Evolutionary conservation across 164 flowering plant species (phyloP).

Genomic region (Magnolia officinalis): DNA sequence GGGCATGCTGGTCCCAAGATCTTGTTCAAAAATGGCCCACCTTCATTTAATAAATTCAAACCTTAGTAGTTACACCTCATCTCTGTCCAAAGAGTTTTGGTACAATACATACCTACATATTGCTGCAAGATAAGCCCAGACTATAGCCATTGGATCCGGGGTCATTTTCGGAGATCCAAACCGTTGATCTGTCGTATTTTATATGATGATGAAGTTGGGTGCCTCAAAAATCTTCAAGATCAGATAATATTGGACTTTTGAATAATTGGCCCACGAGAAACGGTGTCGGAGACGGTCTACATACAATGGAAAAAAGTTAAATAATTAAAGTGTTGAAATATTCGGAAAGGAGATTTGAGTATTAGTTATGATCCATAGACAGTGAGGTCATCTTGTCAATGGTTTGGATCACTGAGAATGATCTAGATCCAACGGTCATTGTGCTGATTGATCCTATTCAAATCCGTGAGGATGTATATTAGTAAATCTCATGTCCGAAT

Average conservation of each 20-base stretch:
- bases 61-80: not conserved
- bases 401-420: not conserved
- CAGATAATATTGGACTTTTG: no score
- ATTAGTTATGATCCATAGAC: no score
- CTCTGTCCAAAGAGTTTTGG: not conserved
- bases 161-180: not conserved
- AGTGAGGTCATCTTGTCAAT: no score
- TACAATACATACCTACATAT: not conserved
- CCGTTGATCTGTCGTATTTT: not conserved
- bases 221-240: not conserved
- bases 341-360: no score
- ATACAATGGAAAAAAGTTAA: no score
- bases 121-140: not conserved
- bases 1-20: constrained; percentile 4
- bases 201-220: not conserved
- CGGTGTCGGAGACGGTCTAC: no score
- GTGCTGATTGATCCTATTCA: no score
- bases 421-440: not conserved
- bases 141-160: not conserved
- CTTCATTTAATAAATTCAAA: not conserved
- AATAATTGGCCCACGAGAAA: no score
- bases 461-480: not conserved
- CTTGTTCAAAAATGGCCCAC: not conserved
- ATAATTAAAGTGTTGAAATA: no score
- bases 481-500: not conserved